Conservation (phyloP, 1,284 basidiomycete species). For the Takashimella tepidaria region DNA sequence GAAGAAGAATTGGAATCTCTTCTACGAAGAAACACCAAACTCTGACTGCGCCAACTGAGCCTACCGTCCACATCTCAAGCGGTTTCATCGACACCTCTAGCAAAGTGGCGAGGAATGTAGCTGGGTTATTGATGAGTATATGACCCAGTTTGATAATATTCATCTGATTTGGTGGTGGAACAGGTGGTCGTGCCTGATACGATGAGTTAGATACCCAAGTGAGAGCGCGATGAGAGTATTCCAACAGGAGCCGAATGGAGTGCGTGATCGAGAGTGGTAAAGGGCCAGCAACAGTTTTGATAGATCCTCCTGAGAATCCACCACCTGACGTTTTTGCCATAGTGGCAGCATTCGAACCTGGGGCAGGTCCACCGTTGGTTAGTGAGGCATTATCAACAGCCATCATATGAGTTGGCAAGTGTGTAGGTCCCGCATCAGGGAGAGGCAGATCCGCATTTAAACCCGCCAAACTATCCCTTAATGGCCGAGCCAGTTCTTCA, state of each 20-base stretch:
- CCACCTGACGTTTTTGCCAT: too few species aligned
- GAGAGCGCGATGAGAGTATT: conserved; percentile 17
- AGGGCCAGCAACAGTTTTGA: neutral
- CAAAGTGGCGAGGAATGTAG: conserved; percentile 11
- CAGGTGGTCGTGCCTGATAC: conserved; percentile 7
- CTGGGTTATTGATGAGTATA: conserved; percentile 10
- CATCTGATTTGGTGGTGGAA: conserved; percentile 11
- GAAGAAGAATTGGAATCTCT: conserved; percentile 25
- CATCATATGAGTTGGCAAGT: neutral
- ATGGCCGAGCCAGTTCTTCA: conserved; percentile 27
- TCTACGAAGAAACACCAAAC: conserved; percentile 28
- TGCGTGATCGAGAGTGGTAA: conserved; percentile 16
- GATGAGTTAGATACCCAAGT: conserved; percentile 5
- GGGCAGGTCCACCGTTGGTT: neutral
- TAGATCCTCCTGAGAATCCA: too few species aligned
- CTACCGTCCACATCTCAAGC: neutral
- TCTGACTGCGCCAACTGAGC: conserved; percentile 1
- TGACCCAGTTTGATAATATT: conserved; percentile 10
- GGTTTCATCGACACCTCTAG: conserved; percentile 7
- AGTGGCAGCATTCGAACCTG: neutral
- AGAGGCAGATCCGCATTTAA: conserved; percentile 37
- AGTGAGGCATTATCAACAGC: too few species aligned
- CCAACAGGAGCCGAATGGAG: conserved; percentile 18
- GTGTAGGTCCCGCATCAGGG: conserved; percentile 5
- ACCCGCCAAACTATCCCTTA: conserved; percentile 32